These are phyloP conservation scores for Sugiyamaella pinicola DNA, from an alignment of 1,139 yeast species.

Conservation along the genomic window DNA sequence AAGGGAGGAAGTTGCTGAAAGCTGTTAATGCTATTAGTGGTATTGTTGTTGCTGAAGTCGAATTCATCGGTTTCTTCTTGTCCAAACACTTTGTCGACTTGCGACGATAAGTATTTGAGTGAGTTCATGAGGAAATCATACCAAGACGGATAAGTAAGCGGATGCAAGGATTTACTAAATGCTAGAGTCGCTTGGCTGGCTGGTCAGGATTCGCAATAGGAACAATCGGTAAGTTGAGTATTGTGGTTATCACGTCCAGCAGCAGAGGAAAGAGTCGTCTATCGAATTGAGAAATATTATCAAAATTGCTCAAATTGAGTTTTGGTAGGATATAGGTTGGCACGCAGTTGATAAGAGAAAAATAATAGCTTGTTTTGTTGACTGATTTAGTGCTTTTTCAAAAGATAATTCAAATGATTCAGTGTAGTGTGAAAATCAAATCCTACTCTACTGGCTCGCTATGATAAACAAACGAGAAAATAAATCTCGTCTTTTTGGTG, in stretches of 20 bases:
- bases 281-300: too few species aligned
- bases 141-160: background rate
- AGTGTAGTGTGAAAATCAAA: too few species aligned
- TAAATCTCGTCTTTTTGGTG: background rate
- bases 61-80: slow-evolving; percentile 18
- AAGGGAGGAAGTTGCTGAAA: background rate
- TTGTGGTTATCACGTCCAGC: background rate
- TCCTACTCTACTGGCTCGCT: background rate
- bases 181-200: too few species aligned
- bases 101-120: slow-evolving; percentile 39
- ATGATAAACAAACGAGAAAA: background rate
- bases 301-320: too few species aligned
- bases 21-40: background rate
- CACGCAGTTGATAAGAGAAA: too few species aligned
- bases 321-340: too few species aligned
- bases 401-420: too few species aligned
- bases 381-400: too few species aligned
- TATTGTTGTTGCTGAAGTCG: background rate
- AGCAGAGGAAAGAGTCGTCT: too few species aligned
- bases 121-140: slow-evolving; percentile 36
- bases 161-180: background rate
- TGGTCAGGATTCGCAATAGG: too few species aligned
- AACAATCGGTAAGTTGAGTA: background rate
- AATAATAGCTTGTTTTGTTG: too few species aligned
- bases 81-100: slow-evolving; percentile 39